phyloP scores from a whole-genome alignment of 305 asterid genomes.

The Coffea humblotiana region DNA sequence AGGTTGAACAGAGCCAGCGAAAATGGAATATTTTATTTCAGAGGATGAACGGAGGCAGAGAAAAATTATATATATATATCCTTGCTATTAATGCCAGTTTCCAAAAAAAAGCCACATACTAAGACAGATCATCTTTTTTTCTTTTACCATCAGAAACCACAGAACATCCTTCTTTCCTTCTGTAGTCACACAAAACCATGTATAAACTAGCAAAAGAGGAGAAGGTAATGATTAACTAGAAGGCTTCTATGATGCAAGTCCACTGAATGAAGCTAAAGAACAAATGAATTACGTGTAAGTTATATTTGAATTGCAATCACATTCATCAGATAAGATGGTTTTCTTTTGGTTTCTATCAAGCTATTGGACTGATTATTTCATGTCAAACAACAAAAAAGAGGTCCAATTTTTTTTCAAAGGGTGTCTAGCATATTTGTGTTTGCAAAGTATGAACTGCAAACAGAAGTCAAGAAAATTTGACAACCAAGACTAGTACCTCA shows the following conservation, averaged over 20 bases:
- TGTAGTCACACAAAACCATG: neutral
- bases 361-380: neutral
- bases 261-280: too few species aligned
- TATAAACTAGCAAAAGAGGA: neutral
- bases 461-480: neutral
- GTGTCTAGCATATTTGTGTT: neutral
- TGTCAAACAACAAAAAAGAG: neutral
- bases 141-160: neutral
- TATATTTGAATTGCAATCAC: neutral
- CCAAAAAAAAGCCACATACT: neutral
- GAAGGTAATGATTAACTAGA: too few species aligned
- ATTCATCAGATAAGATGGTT: neutral
- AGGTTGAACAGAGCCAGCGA: too few species aligned
- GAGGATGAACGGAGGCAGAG: too few species aligned
- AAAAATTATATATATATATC: too few species aligned
- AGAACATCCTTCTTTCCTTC: too few species aligned
- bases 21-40: too few species aligned
- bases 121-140: too few species aligned
- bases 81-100: neutral
- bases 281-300: neutral
- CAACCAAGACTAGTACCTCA: neutral
- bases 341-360: neutral
- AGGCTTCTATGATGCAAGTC: neutral
- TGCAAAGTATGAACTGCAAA: neutral
- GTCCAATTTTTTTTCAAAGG: neutral